These are phyloP conservation scores for Hirsutella minnesotensis DNA, from an alignment of 2,329 filamentous ascomycete species.

Conservation along the genomic window DNA sequence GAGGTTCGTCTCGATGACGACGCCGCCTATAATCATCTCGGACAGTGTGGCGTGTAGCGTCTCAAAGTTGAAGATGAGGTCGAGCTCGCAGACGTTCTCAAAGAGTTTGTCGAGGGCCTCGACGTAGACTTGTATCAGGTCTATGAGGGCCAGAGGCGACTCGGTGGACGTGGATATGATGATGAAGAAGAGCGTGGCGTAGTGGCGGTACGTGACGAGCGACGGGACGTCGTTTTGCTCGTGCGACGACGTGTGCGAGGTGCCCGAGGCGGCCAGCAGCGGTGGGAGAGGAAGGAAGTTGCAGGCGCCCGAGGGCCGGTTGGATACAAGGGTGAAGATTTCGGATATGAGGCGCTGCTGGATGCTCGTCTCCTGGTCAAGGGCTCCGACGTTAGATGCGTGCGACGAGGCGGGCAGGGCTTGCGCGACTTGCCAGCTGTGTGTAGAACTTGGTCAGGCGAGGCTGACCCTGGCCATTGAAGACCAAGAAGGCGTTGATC, in stretches of 20 bases:
- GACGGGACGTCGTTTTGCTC: constrained; percentile 82
- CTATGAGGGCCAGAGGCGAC: constrained; percentile 86
- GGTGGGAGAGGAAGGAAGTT: constrained; percentile 84
- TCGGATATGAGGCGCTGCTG: constrained; percentile 95
- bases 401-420: not conserved
- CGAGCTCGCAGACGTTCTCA: constrained; percentile 96
- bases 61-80: constrained; percentile 98
- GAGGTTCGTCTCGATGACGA: constrained; percentile 84
- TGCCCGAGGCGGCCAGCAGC: constrained; percentile 49
- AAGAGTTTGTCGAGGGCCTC: constrained; percentile 91
- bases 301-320: constrained; percentile 82
- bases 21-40: constrained; percentile 92
- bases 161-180: constrained; percentile 94
- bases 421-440: constrained; percentile 54
- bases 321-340: constrained; percentile 91
- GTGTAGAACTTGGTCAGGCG: constrained; percentile 98
- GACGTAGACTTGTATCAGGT: constrained; percentile 96
- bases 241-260: constrained; percentile 51
- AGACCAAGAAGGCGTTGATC: constrained; percentile 98
- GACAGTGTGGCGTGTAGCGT: constrained; percentile 80
- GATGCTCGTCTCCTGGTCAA: constrained; percentile 76
- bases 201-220: constrained; percentile 94
- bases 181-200: constrained; percentile 97
- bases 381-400: not conserved
- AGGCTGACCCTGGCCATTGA: constrained; percentile 96